Base-by-base conservation (phyloP, 331 rosid genomes). In the Malus hybrid region DNA sequence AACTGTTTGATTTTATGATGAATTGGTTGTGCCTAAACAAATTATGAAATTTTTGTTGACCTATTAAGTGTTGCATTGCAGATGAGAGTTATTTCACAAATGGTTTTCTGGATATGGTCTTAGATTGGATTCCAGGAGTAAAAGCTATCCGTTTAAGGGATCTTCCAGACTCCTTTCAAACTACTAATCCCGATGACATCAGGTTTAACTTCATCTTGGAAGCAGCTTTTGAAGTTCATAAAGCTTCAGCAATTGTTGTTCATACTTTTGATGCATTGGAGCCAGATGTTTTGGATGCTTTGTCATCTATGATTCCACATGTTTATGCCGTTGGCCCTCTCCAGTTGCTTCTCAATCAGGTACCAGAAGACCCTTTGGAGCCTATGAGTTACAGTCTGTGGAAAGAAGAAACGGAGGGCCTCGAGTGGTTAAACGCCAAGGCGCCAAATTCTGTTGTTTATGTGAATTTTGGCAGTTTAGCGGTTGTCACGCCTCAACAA, bases 251-350 rank as follows among this genome's bases (percentile, higher is more conserved):
- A 19, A 32, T 71, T 54, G 54, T 71, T 71, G 28, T 71, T 33
- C 76, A 71, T 20, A n/a, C 33, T 33, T 71, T 71, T 57, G 64
- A 71, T n/a, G 65, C 32, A 0, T 33, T 71, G 63, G 76, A 71
- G 54, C 48, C 7, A 18, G 64, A 52, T 71, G 65, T 52, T 55
- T 33, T 71, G 31, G 10, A n/a, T n/a, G 28, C 28, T 15, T 22
- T 71, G 18, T 70, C 71, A 7, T 70, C 74, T 7, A 27, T 44
- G 16, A 1, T 7, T 46, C 76, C 76, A 19, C 66, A 42, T 16
- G 52, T 71, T 32, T 71, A 48, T n/a, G 10, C 60, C 5, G 31
- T 69, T 29, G 74, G 69, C 48, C 80, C 80, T 44, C 56, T 76
- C 15, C 18, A 57, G 14, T 62, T 39, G 44, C 80, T 69, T 36